phyloP scores from a whole-genome alignment of 106 monocot genomes.

The Dendrobium huoshanense region DNA sequence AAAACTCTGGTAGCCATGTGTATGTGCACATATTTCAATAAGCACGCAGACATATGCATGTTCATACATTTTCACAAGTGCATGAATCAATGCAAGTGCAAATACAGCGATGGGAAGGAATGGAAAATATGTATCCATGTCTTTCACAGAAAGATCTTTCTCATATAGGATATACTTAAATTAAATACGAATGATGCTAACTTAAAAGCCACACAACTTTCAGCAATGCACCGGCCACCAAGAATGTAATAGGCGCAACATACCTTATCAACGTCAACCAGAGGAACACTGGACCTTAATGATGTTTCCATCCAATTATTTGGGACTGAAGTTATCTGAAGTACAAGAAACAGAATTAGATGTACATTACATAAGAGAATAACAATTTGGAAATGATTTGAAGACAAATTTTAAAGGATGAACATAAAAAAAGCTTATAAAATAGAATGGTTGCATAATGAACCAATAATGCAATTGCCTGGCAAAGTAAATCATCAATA shows the following conservation, averaged over 20 bases:
- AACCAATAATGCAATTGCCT: background rate
- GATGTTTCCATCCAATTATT: slow-evolving; percentile 55
- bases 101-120: background rate
- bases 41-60: background rate
- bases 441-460: background rate
- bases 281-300: slow-evolving; percentile 64
- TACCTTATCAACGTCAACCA: slow-evolving; percentile 98
- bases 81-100: background rate
- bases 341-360: slow-evolving; percentile 2
- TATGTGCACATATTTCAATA: background rate
- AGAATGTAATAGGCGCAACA: background rate
- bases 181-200: background rate
- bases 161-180: background rate
- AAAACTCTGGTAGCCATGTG: background rate
- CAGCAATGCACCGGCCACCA: background rate
- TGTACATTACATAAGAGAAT: background rate
- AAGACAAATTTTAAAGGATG: background rate
- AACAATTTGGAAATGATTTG: background rate
- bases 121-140: background rate
- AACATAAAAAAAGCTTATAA: background rate
- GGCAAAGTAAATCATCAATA: too few relatives aligned
- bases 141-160: background rate
- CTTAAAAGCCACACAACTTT: background rate
- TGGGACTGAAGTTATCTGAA: slow-evolving; percentile 26
- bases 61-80: background rate